Evolutionary conservation across 2,329 filamentous ascomycete genomes (phyloP), one percentile per base, ranked within the genome.

Genomic region (Ceratocystiopsis sp.): DNA sequence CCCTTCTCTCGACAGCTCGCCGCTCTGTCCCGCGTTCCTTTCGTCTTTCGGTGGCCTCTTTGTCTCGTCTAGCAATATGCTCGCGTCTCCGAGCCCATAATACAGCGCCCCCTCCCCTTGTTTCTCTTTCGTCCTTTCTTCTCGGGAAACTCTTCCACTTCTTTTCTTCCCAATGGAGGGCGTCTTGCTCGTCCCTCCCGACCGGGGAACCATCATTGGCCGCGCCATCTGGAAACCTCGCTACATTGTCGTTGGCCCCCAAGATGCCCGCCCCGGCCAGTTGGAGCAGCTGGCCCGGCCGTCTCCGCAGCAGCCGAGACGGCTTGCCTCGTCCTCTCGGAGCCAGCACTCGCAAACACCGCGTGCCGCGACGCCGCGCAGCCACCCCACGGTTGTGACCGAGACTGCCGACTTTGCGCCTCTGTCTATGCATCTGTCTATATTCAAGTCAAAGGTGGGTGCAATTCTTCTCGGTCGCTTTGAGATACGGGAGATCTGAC

Each of bases 391-490:
- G 41, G 40, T 46, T n/a, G 40, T 44, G 19, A 44, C 48, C 12
- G 69, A 72, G 42, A 61, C n/a, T n/a, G n/a, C 63, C 46, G 21
- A 21, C 4, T 21, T 8, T 8, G 8, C 8, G 21, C 21, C 21
- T 21, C 21, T 21, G 21, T 21, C 21, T 21, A 59, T 64, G 42
- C 69, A 62, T 46, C 58, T 76, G 16, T 67, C 66, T 33, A 61
- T 76, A 25, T 76, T 68, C 59, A 77, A 77, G 53, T 57, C 63
- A 50, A 74, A 70, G 62, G 71, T 74, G 50, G 46, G 58, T 43
- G 9, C n/a, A n/a, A n/a, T n/a, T 2, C n/a, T 15, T 42, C 12
- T 29, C 16, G 3, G 18, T 16, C 18, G 11, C 9, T 3, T 16
- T 25, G n/a, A n/a, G n/a, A n/a, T n/a, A n/a, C n/a, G n/a, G n/a